Conservation (phyloP, 371 early-diverging fungal species). For the Thermomucor indicae-seudaticae region DNA sequence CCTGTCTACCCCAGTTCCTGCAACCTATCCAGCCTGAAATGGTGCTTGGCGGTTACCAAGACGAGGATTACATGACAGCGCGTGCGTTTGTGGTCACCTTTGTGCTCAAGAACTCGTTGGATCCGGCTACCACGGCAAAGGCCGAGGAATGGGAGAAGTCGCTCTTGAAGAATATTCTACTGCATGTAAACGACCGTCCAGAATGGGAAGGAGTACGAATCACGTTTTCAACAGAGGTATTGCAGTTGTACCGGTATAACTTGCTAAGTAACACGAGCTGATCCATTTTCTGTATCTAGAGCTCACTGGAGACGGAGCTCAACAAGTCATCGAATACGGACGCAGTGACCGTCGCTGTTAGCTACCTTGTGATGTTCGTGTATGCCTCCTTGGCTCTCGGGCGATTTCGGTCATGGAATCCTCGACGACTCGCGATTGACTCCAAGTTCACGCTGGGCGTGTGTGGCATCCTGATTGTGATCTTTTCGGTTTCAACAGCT, state of each 20-base stretch:
- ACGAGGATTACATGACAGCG: slow-evolving; percentile 36
- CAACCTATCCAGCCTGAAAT: slow-evolving; percentile 70
- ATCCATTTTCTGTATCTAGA: slow-evolving; percentile 15
- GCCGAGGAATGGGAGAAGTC: slow-evolving; percentile 67
- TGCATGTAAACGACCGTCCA: slow-evolving; percentile 29
- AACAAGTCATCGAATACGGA: slow-evolving; percentile 70
- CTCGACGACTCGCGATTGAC: slow-evolving; percentile 55
- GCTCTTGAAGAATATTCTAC: slow-evolving; percentile 39
- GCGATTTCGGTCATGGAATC: slow-evolving; percentile 34
- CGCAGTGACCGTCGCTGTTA: slow-evolving; percentile 55
- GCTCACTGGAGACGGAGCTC: slow-evolving; percentile 64
- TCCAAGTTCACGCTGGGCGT: slow-evolving; percentile 68
- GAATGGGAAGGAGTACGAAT: slow-evolving; percentile 54
- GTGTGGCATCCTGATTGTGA: slow-evolving; percentile 68
- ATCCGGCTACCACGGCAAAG: slow-evolving; percentile 25
- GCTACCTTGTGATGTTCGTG: slow-evolving; percentile 71
- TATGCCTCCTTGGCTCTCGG: slow-evolving; percentile 73
- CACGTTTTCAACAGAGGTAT: slow-evolving; percentile 68
- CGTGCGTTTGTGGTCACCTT: slow-evolving; percentile 65
- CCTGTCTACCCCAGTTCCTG: slow-evolving; percentile 62
- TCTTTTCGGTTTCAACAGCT: slow-evolving; percentile 65
- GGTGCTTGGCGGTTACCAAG: slow-evolving; percentile 62
- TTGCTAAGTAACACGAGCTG: neutral
- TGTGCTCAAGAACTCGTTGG: slow-evolving; percentile 60
- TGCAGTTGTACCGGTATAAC: neutral